Evolutionary conservation across 2,329 filamentous ascomycete species (phyloP), one percentile per base, ranked within the genome.

Genomic region (Epichloe typhina): DNA sequence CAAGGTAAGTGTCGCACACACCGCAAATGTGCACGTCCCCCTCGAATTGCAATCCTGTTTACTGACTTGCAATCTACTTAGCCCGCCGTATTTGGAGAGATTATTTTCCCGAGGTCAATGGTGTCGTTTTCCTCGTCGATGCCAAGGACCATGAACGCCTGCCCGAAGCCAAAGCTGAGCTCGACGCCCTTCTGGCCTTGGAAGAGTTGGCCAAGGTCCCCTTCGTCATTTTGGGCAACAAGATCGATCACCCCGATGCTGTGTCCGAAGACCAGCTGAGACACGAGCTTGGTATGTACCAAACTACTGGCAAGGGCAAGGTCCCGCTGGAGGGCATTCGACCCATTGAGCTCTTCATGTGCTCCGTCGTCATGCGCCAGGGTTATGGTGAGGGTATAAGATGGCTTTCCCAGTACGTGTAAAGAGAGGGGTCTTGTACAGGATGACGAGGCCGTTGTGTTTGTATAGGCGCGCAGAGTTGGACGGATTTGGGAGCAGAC

Each of bases 311-410:
- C 62, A 95, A 96, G 80, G 89, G 89, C 70, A 95, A 94, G 78
- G 84, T 94, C 55, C 87, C 85, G 56, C 76, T 93, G 59, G 90
- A 95, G 75, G 88, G 88, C 36, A 95, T 95, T 69, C 79, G 90
- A 61, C 88, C 90, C 23, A 91, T 98, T 64, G 93, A 98, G 78
- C 81, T 97, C 56, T 97, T 97, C 72, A 95, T 98, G 93, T 97
- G 90, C 80, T 95, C 88, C 62, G 90, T 97, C 59, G 91, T 97
- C 56, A 95, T 96, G 88, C 82, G 91, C 70, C 91, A 97, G 76
- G 93, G 86, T 58, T 95, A 95, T 68, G 88, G 88, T 50, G 89
- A 95, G 61, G 89, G 79, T 61, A 91, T 95, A 70, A 82, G 88
- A 73, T 95, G 88, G 89, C 70, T 95, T 70, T 88, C 87, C 51